Percentiles rank a stretch among this genome's conserved stretches.
phyloP scores from a whole-genome alignment of 192 early-diverging fungal species.

The Mortierella claussenii region DNA sequence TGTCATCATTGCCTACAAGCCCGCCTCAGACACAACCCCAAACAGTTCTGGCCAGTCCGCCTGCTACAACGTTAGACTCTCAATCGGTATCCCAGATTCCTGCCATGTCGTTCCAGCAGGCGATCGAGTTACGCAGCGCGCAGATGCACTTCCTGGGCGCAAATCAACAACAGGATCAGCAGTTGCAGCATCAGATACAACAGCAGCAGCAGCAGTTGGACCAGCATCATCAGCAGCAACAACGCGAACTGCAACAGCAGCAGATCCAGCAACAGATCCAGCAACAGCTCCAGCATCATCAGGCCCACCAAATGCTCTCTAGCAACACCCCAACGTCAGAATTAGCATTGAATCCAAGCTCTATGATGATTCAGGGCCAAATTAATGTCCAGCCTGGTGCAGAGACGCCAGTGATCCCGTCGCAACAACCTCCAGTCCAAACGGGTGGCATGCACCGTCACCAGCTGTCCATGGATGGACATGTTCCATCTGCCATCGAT shows the following conservation, averaged over 20 bases:
- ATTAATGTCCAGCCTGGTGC: slow-evolving; percentile 10
- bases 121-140: slow-evolving; percentile 8
- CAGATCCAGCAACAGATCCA: slow-evolving; percentile 22
- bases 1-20: slow-evolving; percentile 13
- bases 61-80: slow-evolving; percentile 1
- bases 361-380: slow-evolving; percentile 10
- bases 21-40: slow-evolving; percentile 12
- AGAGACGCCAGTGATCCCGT: slow-evolving; percentile 40
- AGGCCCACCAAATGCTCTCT: neutral
- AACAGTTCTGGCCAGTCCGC: slow-evolving; percentile 16
- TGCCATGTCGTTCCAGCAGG: slow-evolving; percentile 28
- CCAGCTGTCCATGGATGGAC: slow-evolving; percentile 38
- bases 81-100: slow-evolving; percentile 16
- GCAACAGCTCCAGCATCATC: slow-evolving; percentile 13
- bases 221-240: slow-evolving; percentile 16
- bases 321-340: slow-evolving; percentile 7
- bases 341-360: neutral
- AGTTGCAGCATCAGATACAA: slow-evolving; percentile 9
- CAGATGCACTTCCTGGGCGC: slow-evolving; percentile 14
- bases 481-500: slow-evolving; percentile 17
- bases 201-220: slow-evolving; percentile 24
- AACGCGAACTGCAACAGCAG: slow-evolving; percentile 21
- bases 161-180: slow-evolving; percentile 24
- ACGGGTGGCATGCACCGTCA: slow-evolving; percentile 33
- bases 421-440: slow-evolving; percentile 25